Evolutionary conservation across 2,329 filamentous ascomycete species (phyloP), one percentile per base, ranked within the genome.

Genomic region (Nigrospora osmanthi): DNA sequence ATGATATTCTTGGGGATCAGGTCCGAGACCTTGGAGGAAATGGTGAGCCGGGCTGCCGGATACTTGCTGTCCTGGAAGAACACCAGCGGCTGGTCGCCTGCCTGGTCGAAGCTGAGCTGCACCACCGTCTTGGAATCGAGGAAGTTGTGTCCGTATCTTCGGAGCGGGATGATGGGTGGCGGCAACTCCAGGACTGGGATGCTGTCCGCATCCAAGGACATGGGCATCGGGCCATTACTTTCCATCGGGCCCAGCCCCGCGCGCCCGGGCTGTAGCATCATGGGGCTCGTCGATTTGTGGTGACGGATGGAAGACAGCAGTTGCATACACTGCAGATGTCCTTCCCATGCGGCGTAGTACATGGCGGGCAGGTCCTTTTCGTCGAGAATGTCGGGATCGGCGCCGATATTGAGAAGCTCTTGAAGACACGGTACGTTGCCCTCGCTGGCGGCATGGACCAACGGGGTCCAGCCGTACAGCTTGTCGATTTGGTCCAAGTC

Each of bases 281-380:
- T 58, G 4, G 73, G 70, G 32, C 70, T 76, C 15, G 68, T 61
- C 30, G 61, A 60, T 14, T 62, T 68, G 31, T 62, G 58, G 41
- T 59, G 67, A 59, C 76, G 76, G 54, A 72, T 73, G 1, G 82
- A 80, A 5, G 83, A 83, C 31, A 98, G 78, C 9, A 96, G 75
- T 57, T 85, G 83, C 87, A 98, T 95, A 68, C 93, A 97, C 58
- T 91, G 85, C 44, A 97, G 69, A 60, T 97, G 88, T 0, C 93
- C 93, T 68, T 98, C 93, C 93, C 93, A 98, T 0, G 89, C 91
- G 13, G 93, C 93, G 65, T 98, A 98, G 65, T 98, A 98, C 83
- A 97, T 89, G 28, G 93, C 90, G 2, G 90, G 89, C 4, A 97
- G 75, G 14, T 83, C 85, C 61, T 97, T 98, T 66, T 98, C 93